Conservation (phyloP, 345 rosid genomes). For the Acer yangbiense region DNA sequence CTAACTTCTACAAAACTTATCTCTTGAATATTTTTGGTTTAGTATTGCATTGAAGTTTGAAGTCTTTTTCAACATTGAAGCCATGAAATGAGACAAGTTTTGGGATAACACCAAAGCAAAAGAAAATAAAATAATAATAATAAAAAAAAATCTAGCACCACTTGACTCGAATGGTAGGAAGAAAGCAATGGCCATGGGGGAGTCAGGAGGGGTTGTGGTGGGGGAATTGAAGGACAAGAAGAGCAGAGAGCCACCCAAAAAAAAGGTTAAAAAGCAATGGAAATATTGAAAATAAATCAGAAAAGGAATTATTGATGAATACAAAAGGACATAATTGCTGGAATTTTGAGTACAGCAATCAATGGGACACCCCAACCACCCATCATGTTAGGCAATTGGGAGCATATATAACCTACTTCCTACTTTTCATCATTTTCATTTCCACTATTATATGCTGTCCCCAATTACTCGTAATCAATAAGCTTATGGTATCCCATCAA, state of each 20-base stretch:
- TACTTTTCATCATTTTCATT: constrained; percentile 14
- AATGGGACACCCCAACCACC: constrained; percentile 51
- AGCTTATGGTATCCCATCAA: not conserved
- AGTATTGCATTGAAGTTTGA: not conserved
- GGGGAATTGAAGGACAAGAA: too few species aligned
- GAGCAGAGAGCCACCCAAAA: too few species aligned
- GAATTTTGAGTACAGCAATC: constrained; percentile 22
- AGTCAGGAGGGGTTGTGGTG: too few species aligned
- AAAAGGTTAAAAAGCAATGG: too few species aligned
- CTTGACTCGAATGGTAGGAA: not conserved
- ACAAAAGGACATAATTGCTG: constrained; percentile 15
- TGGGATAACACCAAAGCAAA: not conserved
- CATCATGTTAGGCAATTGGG: constrained; percentile 50
- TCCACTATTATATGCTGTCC: not conserved
- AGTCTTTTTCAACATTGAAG: not conserved
- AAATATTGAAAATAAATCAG: too few species aligned
- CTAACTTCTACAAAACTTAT: too few species aligned
- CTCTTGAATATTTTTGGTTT: too few species aligned
- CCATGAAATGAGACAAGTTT: not conserved
- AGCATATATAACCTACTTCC: constrained; percentile 38
- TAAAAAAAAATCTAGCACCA: not conserved
- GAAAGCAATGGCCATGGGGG: too few species aligned
- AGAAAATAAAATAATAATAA: not conserved
- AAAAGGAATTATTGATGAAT: not conserved
- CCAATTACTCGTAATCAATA: not conserved